These are phyloP conservation scores for Monosporascus cannonballus DNA, from an alignment of 2,329 filamentous ascomycete species.

Conservation along the genomic window DNA sequence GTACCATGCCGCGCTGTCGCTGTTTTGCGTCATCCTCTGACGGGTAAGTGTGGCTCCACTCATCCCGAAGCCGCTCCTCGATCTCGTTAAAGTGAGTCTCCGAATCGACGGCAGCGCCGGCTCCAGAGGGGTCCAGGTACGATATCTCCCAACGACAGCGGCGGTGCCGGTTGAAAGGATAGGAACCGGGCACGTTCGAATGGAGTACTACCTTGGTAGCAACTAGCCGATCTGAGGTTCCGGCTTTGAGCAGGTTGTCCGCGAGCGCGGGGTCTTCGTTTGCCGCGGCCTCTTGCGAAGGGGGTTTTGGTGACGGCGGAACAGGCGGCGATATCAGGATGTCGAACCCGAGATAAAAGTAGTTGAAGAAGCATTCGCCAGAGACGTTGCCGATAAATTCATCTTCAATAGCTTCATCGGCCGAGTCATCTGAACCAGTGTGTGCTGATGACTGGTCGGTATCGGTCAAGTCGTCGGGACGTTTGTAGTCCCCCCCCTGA, in stretches of 20 bases:
- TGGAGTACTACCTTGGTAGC: conserved; percentile 91
- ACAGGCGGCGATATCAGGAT: conserved; percentile 78
- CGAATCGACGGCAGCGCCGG: conserved; percentile 52
- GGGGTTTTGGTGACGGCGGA: conserved; percentile 57
- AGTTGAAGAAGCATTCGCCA: conserved; percentile 89
- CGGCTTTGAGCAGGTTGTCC: conserved; percentile 31
- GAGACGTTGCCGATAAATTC: conserved; percentile 48
- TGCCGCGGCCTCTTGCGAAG: conserved; percentile 31
- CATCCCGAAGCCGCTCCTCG: conserved; percentile 59
- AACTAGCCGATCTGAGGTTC: conserved; percentile 60
- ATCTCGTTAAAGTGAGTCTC: conserved; percentile 75
- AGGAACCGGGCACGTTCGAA: conserved; percentile 90
- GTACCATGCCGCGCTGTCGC: conserved; percentile 69
- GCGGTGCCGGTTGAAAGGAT: conserved; percentile 92
- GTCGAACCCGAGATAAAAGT: conserved; percentile 94
- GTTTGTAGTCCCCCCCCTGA: conserved; percentile 36
- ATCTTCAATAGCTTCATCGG: conserved; percentile 54
- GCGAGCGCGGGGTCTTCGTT: conserved; percentile 20
- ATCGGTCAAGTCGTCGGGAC: conserved; percentile 56
- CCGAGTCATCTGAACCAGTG: conserved; percentile 64
- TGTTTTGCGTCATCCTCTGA: conserved; percentile 45
- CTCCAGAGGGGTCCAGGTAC: conserved; percentile 44
- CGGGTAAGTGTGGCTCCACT: conserved; percentile 63
- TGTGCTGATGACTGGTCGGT: conserved; percentile 71
- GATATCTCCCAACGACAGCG: conserved; percentile 79